Percentiles rank a stretch among this genome's conserved stretches.
phyloP scores from a whole-genome alignment of 2,329 filamentous ascomycete genomes.

The Colletotrichum plurivorum region DNA sequence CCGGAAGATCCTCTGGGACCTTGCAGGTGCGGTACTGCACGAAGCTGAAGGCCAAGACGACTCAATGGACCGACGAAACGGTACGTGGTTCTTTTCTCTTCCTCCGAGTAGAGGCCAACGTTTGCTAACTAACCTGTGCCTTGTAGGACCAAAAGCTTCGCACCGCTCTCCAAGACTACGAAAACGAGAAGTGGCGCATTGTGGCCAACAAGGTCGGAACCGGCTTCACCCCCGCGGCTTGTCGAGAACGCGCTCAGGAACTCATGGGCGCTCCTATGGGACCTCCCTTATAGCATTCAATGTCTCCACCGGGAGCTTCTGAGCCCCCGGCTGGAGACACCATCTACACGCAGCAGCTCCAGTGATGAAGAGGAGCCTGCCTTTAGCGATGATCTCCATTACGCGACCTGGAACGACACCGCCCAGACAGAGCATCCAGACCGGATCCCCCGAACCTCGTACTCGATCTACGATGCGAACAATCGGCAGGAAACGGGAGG shows the following conservation, averaged over 20 bases:
- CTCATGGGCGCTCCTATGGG: conserved; percentile 57
- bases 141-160: conserved; percentile 82
- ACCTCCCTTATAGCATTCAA: conserved; percentile 67
- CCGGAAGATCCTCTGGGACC: conserved; percentile 89
- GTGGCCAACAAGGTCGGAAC: conserved; percentile 92
- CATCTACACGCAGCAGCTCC: conserved; percentile 59
- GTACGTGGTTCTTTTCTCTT: conserved; percentile 67
- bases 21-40: conserved; percentile 96
- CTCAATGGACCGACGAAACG: conserved; percentile 93
- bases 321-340: conserved; percentile 63
- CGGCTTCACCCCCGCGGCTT: conserved; percentile 89
- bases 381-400: conserved; percentile 38
- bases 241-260: conserved; percentile 83
- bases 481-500: conserved; percentile 1
- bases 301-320: conserved; percentile 64
- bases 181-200: conserved; percentile 93
- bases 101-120: not conserved
- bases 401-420: conserved; percentile 36
- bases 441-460: conserved; percentile 11
- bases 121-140: conserved; percentile 35
- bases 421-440: conserved; percentile 28
- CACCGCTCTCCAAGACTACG: conserved; percentile 84
- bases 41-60: conserved; percentile 94
- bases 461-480: conserved; percentile 10
- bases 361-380: conserved; percentile 45